Conservation (phyloP, 345 rosid species). For the Populus ilicifolia region DNA sequence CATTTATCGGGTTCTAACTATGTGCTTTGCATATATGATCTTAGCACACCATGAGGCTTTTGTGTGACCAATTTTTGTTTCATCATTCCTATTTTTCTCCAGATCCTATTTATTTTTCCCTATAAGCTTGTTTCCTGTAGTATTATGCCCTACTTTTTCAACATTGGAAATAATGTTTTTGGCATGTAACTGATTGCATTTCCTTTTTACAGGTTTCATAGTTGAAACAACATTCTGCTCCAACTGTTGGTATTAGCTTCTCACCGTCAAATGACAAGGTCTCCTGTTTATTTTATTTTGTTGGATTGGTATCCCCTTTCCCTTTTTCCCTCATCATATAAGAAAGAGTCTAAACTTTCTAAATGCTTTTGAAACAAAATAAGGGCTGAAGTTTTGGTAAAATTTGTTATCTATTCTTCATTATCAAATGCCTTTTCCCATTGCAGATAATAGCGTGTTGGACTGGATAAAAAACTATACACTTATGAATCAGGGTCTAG, state of each 20-base stretch:
- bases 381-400: neutral
- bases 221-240: constrained; percentile 97
- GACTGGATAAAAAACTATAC: constrained; percentile 91
- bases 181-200: constrained; percentile 9
- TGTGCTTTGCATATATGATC: neutral
- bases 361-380: neutral
- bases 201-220: constrained; percentile 65
- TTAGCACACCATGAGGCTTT: neutral
- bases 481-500: constrained; percentile 83
- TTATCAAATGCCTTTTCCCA: constrained; percentile 7
- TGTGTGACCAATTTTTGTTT: neutral
- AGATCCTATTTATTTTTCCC: neutral
- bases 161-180: constrained; percentile 1
- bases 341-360: neutral
- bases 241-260: constrained; percentile 89
- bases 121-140: neutral
- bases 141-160: neutral
- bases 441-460: constrained; percentile 88
- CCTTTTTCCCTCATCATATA: neutral
- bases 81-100: neutral
- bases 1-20: neutral
- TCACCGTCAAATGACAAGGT: constrained; percentile 98
- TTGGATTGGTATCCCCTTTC: neutral
- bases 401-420: constrained; percentile 5
- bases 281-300: constrained; percentile 11